Base-by-base conservation (phyloP, 2,329 filamentous ascomycete genomes). In the Cladophialophora immunda region DNA sequence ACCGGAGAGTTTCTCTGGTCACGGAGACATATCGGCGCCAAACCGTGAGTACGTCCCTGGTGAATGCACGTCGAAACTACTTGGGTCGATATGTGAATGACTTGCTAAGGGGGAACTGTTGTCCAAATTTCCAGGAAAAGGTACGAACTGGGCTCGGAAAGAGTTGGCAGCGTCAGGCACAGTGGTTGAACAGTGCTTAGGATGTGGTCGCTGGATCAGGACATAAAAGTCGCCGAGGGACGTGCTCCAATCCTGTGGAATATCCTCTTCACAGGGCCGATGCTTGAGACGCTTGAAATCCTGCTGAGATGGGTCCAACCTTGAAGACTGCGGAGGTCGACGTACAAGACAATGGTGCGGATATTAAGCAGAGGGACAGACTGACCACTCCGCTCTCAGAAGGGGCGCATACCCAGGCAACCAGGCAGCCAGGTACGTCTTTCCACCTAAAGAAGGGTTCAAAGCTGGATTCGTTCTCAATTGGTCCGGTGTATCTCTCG, bases 191-290 rank as follows among this genome's bases (percentile, higher is more conserved):
- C 38, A 7, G 9, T 38, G 38, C 38, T 41, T 15, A 41, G 3
- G 2, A 41, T n/a, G 34, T 19, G 34, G 27, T 19, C n/a, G 34
- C 11, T 45, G 30, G 22, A 27, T 36, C 19, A 13, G 56, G 22
- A 30, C 29, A 36, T 13, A 30, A 47, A 58, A 58, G 36, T 58
- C 56, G 56, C 56, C 56, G 56, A 45, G 36, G 34, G 3, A 41
- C 17, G 15, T 41, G 38, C 17, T 41, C 15, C 1, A 11, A 8
- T 41, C 11, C 38, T 41, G 38, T n/a, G 2, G 5, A 17, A n/a
- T n/a, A 41, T 19, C 38, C n/a, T 15, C n/a, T n/a, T 41, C 8
- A 17, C 8, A 19, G 38, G 13, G 38, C n/a, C n/a, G 38, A 41
- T n/a, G 8, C 38, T n/a, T 15, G n/a, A n/a, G 15, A 8, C 11